phyloP scores from a whole-genome alignment of 1,284 basidiomycete species.

The Trichosporon faecale region DNA sequence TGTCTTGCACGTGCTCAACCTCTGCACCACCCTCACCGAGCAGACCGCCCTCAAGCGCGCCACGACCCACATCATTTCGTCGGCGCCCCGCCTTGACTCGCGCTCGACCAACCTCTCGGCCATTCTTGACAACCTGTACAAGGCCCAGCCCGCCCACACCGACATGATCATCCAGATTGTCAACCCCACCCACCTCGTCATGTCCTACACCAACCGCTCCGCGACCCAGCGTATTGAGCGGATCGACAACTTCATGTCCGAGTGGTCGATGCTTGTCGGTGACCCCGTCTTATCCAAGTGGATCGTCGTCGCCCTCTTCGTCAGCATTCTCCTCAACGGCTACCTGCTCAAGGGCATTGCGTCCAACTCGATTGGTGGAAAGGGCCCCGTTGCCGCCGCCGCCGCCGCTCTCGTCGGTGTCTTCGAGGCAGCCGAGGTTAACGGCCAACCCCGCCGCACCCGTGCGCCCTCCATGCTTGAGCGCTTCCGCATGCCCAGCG shows the following conservation, averaged over 20 bases:
- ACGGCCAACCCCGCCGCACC: conserved; percentile 13
- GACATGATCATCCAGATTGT: conserved; percentile 68
- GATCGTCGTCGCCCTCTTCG: conserved; percentile 83
- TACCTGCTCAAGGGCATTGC: conserved; percentile 79
- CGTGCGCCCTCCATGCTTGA: conserved; percentile 22
- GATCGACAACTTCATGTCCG: conserved; percentile 83
- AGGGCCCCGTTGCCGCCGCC: conserved; percentile 53
- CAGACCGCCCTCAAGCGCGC: conserved; percentile 64
- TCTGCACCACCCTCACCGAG: conserved; percentile 85
- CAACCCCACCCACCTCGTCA: conserved; percentile 63
- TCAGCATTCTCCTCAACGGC: conserved; percentile 88
- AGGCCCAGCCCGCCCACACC: conserved; percentile 52
- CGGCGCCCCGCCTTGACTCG: conserved; percentile 44
- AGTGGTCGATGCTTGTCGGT: conserved; percentile 92
- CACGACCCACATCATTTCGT: conserved; percentile 40
- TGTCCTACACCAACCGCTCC: conserved; percentile 30
- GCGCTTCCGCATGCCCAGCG: conserved; percentile 17
- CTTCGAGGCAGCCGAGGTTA: conserved; percentile 38
- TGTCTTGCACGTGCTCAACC: conserved; percentile 83
- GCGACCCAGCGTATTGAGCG: conserved; percentile 47
- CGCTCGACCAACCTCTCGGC: conserved; percentile 59
- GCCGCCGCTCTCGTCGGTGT: conserved; percentile 53
- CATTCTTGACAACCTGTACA: conserved; percentile 62
- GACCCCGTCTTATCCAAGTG: conserved; percentile 94
- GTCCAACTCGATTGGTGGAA: conserved; percentile 51